Evolutionary conservation across 2,329 filamentous ascomycete genomes (phyloP), one percentile per base, ranked within the genome.

Genomic region (Aspergillus sp.): DNA sequence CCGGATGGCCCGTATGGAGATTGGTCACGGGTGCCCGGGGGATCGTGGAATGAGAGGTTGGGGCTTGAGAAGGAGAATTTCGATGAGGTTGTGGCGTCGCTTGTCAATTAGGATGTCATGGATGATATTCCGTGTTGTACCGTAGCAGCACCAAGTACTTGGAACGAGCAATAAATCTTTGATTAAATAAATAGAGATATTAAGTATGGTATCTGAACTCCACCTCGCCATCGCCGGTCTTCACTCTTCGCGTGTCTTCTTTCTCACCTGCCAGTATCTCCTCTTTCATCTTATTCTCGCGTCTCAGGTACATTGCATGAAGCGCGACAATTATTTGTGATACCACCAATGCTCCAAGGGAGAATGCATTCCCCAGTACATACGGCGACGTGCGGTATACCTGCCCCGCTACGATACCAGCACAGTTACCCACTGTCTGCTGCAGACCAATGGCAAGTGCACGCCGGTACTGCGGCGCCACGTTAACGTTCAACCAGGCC

Each of bases 401-500:
- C 61, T 83, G 81, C 0, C 80, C 80, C 0, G 80, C 78, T 1
- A 81, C 79, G 8, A 83, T 78, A 10, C 81, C 81, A 0, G 80
- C 80, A 1, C 75, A 77, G 32, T 83, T 83, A 1, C 77, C 81
- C 0, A 83, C 73, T 0, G 80, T 82, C 54, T 81, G 77, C 8
- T 81, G 76, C 27, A 80, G 68, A 1, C 80, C 80, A 10, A 83
- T 76, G 3, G 76, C 80, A 0, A 81, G 75, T 0, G 81, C 80
- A 15, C 81, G 77, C 25, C 80, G 77, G 67, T 81, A 82, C 47
- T 83, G 80, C 1, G 77, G 78, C 5, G 80, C 78, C 1, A 79
- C 71, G 36, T 82, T 83, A 47, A 80, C 80, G 19, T 80, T 81
- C 4, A 83, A 66, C 81, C 81, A 83, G 38, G 78, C 80, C 1